These are phyloP conservation scores for Eutrema salsugineum DNA, from an alignment of 441 rosid species.

Conservation along the genomic window DNA sequence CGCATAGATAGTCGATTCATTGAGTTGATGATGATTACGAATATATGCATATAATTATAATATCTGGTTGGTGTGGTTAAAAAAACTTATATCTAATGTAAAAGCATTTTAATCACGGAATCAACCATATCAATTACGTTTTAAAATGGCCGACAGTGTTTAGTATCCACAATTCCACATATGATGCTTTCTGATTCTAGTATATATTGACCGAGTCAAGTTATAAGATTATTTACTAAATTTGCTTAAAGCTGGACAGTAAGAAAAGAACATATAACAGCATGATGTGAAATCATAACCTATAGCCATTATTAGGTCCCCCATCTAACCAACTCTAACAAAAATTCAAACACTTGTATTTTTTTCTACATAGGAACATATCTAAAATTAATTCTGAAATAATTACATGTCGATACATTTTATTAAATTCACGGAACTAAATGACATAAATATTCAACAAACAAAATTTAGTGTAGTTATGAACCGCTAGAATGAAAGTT, in stretches of 20 bases:
- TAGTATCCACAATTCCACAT: neutral
- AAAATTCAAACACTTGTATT: conserved; percentile 20
- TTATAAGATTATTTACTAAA: conserved; percentile 14
- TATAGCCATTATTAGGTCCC: conserved; percentile 60
- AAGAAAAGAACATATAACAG: conserved; percentile 23
- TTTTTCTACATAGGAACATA: neutral
- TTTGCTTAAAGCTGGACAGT: conserved; percentile 33
- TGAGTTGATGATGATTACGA: neutral
- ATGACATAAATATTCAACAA: neutral
- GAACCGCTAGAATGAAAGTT: neutral
- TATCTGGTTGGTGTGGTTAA: neutral
- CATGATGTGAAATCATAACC: conserved; percentile 44
- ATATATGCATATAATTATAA: neutral
- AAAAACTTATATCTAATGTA: neutral
- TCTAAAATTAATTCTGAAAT: neutral
- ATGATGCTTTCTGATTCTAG: conserved; percentile 9
- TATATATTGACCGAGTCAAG: conserved; percentile 16
- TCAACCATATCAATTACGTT: neutral
- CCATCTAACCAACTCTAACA: conserved; percentile 36
- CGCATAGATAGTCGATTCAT: neutral
- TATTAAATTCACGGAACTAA: neutral
- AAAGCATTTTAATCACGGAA: neutral
- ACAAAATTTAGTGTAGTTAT: neutral
- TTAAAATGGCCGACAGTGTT: neutral
- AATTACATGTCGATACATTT: neutral